Percentiles rank a stretch among this genome's conserved stretches.
Evolutionary conservation across 768 basidiomycete genomes (phyloP).

Genomic region (Krasilnikovozyma curviuscula): DNA sequence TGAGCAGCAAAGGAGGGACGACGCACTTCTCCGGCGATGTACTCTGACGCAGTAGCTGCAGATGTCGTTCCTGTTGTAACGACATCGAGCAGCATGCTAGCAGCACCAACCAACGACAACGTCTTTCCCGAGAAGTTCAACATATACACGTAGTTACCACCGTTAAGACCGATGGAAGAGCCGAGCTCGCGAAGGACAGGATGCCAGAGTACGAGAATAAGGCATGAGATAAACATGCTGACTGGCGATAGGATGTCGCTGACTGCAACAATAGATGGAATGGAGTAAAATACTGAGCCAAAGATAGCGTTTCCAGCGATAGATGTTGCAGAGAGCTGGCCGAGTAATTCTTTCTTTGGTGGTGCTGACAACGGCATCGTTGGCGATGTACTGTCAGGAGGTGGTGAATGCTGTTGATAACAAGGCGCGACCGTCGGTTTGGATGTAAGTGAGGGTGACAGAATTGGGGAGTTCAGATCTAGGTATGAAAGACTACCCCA

Average conservation of each 20-base stretch:
- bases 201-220: slow-evolving; percentile 48
- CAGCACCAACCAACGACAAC: slow-evolving; percentile 44
- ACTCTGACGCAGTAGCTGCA: slow-evolving; percentile 49
- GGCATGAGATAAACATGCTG: slow-evolving; percentile 42
- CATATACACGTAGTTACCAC: slow-evolving; percentile 33
- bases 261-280: slow-evolving; percentile 44
- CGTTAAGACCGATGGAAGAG: slow-evolving; percentile 46
- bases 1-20: too few relatives aligned
- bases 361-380: too few relatives aligned
- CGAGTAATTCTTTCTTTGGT: too few relatives aligned
- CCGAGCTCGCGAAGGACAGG: slow-evolving; percentile 57
- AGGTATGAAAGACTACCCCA: too few relatives aligned
- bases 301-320: slow-evolving; percentile 43
- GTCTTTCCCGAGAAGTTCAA: slow-evolving; percentile 41
- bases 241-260: slow-evolving; percentile 36
- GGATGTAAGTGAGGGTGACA: too few relatives aligned
- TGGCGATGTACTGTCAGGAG: too few relatives aligned
- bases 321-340: slow-evolving; percentile 32
- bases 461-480: too few relatives aligned
- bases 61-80: slow-evolving; percentile 51
- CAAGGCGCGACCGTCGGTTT: too few relatives aligned
- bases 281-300: slow-evolving; percentile 44
- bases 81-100: slow-evolving; percentile 51
- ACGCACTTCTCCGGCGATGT: slow-evolving; percentile 48
- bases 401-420: too few relatives aligned